phyloP scores from a whole-genome alignment of 2,329 filamentous ascomycete genomes.

The Dothidotthia symphoricarpi region DNA sequence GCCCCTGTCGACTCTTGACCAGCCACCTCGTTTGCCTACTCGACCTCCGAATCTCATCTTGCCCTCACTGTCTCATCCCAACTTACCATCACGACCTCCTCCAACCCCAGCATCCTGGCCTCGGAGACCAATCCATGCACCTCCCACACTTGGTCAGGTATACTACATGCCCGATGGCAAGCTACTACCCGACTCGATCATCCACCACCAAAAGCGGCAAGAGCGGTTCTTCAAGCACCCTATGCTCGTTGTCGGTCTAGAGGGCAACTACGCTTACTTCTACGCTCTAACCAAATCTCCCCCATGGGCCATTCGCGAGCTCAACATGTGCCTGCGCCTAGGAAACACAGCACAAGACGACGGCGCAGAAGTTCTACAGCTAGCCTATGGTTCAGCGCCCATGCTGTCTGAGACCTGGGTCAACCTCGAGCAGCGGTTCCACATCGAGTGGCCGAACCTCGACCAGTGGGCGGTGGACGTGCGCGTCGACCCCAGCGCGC shows the following conservation, averaged over 20 bases:
- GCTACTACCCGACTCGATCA: slow-evolving; percentile 9
- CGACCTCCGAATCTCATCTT: too few species aligned
- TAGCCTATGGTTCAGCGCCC: slow-evolving; percentile 4
- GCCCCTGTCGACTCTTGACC: too few species aligned
- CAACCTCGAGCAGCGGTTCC: slow-evolving; percentile 20
- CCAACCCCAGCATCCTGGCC: too few species aligned
- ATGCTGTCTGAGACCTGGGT: slow-evolving; percentile 17
- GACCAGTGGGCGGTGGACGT: slow-evolving; percentile 11
- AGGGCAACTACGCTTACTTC: slow-evolving; percentile 11
- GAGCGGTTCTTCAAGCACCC: slow-evolving; percentile 22
- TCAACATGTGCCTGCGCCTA: slow-evolving; percentile 15
- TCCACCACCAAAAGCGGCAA: slow-evolving; percentile 16
- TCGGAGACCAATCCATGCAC: too few species aligned
- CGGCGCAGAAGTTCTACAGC: slow-evolving; percentile 6
- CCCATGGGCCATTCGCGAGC: slow-evolving; percentile 11
- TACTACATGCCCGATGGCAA: slow-evolving; percentile 13
- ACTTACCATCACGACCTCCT: background rate
- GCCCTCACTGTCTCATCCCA: background rate
- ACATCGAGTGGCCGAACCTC: slow-evolving; percentile 14
- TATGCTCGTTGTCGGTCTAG: slow-evolving; percentile 11
- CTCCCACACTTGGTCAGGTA: too few species aligned
- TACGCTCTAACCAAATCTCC: slow-evolving; percentile 15
- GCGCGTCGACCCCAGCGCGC: slow-evolving; percentile 3
- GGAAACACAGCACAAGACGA: slow-evolving; percentile 5
- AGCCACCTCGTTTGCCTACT: too few species aligned